A percentile compares a stretch with the other conserved stretches of the same genome.
Evolutionary conservation across 2,329 filamentous ascomycete species (phyloP).

Genomic region (Ilyonectria robusta): DNA sequence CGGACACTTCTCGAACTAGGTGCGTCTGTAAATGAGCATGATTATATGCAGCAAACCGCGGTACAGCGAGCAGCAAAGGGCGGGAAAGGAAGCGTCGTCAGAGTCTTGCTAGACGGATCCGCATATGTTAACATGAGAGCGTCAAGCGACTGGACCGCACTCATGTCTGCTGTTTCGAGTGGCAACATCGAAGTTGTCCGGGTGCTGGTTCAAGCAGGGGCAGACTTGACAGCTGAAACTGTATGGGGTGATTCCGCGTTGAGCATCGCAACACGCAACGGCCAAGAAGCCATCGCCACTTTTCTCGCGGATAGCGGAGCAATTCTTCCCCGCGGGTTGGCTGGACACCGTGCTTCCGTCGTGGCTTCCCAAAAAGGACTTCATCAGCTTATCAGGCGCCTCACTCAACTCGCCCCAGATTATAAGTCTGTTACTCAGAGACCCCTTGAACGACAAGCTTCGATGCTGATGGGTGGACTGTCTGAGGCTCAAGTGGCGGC

Average conservation of each 20-base stretch:
- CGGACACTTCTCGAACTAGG: not conserved
- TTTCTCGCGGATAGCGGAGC: constrained; percentile 16
- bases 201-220: not conserved
- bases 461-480: not conserved
- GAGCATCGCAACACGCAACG: constrained; percentile 26
- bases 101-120: not conserved
- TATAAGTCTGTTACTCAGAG: not conserved
- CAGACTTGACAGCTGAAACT: constrained; percentile 12
- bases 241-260: constrained; percentile 25
- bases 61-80: constrained; percentile 21
- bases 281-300: constrained; percentile 27
- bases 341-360: not conserved
- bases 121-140: constrained; percentile 23
- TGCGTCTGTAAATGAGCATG: constrained; percentile 5
- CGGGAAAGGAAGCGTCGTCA: not conserved
- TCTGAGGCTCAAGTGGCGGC: not conserved
- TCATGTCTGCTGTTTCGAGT: constrained; percentile 31
- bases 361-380: not conserved
- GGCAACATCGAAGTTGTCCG: constrained; percentile 1
- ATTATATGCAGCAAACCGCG: constrained; percentile 28
- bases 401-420: not conserved
- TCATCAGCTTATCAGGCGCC: not conserved
- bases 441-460: not conserved
- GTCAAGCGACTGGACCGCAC: constrained; percentile 22
- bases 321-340: not conserved